Base-by-base conservation (phyloP, 139 green algal genomes). In the Chlorella sp. region DNA sequence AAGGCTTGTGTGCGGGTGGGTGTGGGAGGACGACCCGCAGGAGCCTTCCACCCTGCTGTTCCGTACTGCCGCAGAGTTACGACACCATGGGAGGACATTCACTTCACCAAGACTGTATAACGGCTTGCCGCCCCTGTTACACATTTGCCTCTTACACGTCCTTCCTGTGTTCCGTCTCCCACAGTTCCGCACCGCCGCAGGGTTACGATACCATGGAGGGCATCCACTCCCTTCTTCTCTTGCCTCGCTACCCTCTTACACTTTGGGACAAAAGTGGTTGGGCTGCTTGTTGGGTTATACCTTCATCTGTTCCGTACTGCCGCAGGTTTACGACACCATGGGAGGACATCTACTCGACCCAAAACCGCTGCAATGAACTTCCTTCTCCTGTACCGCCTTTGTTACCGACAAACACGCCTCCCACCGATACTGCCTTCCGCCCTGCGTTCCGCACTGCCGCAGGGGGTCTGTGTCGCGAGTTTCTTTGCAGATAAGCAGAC, bases 1-100 rank as follows among this genome's bases (percentile, higher is more conserved):
- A n/a, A n/a, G n/a, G n/a, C n/a, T n/a, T n/a, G n/a, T n/a, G n/a
- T n/a, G n/a, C n/a, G n/a, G n/a, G n/a, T n/a, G n/a, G n/a, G 95
- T 99, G 81, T 99, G 98, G 97, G 78, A 91, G 64, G 96, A 99
- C 24, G 97, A 99, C 95, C 98, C 98, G 14, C 95, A 99, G 69
- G 98, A 99, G 93, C n/a, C n/a, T n/a, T n/a, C n/a, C n/a, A n/a
- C n/a, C n/a, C n/a, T n/a, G n/a, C 48, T 36, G 11, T 11, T 36
- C 48, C 48, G 48, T 57, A 57, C 48, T 4, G 18, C 60, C 48
- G 48, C 48, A 57, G 48, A 9, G 48, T 57, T 98, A 98, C 91
- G 98, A 77, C 69, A 77, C 37, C 69, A 77, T 77, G 69, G n/a
- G 69, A 77, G 69, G 69, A 77, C 69, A 82, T 48, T 16, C 12